Percentiles rank a stretch among this genome's conserved stretches.
Evolutionary conservation across 441 rosid genomes (phyloP).

Genomic region (Jatropha podagrica): DNA sequence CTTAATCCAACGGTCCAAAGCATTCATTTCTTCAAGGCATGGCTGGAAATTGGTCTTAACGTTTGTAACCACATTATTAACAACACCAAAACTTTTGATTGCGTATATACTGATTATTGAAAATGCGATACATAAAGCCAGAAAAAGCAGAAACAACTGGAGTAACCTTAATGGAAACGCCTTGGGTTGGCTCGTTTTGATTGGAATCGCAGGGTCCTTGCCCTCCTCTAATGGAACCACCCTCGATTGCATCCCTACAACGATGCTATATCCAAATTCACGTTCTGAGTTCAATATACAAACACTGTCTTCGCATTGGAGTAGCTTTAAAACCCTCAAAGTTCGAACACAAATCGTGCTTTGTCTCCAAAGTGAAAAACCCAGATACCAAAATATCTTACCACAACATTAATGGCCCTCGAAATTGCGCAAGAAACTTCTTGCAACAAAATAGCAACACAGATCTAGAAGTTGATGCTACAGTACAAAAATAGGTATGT

Average conservation of each 20-base stretch:
- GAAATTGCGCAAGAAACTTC: too few relatives aligned
- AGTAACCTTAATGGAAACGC: conserved; percentile 53
- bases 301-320: conserved; percentile 7
- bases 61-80: conserved; percentile 44
- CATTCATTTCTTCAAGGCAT: conserved; percentile 39
- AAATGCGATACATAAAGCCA: conserved; percentile 53
- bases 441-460: not conserved
- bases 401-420: too few relatives aligned
- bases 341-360: not conserved
- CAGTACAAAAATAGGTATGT: not conserved
- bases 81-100: conserved; percentile 56
- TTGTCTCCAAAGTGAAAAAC: conserved; percentile 10
- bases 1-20: conserved; percentile 56
- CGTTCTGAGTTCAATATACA: conserved; percentile 31
- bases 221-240: conserved; percentile 65
- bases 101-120: conserved; percentile 67
- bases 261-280: conserved; percentile 19
- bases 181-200: conserved; percentile 48
- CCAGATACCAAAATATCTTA: conserved; percentile 15
- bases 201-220: conserved; percentile 44
- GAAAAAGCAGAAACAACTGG: conserved; percentile 51
- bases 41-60: conserved; percentile 52
- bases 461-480: conserved; percentile 27
- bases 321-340: conserved; percentile 5
- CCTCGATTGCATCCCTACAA: conserved; percentile 54